Conservation (phyloP, 345 rosid species). For the Populus nigra region DNA sequence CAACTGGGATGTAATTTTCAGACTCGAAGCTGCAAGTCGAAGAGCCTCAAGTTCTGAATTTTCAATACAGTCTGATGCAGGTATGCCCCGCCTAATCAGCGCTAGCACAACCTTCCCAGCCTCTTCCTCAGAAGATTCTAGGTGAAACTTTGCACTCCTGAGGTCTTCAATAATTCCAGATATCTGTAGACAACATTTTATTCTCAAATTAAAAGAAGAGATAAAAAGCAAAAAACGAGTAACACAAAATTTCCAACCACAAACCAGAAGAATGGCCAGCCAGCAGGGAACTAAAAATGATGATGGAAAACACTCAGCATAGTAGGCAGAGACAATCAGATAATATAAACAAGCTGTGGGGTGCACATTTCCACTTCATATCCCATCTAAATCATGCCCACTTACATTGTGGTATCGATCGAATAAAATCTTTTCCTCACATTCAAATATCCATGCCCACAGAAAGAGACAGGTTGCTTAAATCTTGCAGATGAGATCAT, state of each 20-base stretch:
- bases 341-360: too few relatives aligned
- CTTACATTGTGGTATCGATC: too few relatives aligned
- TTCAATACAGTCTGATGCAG: constrained; percentile 21
- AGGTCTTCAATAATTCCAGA: constrained; percentile 35
- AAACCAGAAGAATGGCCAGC: background rate
- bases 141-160: constrained; percentile 20
- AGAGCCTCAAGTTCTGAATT: constrained; percentile 33
- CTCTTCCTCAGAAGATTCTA: constrained; percentile 42
- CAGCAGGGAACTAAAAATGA: background rate
- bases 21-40: constrained; percentile 27
- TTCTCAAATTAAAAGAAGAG: background rate
- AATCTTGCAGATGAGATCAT: too few relatives aligned
- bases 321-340: background rate
- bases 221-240: background rate
- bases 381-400: too few relatives aligned
- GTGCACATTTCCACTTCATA: too few relatives aligned
- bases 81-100: constrained; percentile 19
- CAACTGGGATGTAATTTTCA: constrained; percentile 33
- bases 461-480: background rate
- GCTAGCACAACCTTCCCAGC: constrained; percentile 29
- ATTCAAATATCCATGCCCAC: too few relatives aligned
- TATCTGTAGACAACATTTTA: constrained; percentile 29
- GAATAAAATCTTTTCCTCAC: too few relatives aligned
- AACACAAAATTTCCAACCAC: background rate
- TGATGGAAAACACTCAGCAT: too few relatives aligned